Evolutionary conservation across 2,329 filamentous ascomycete genomes (phyloP).

Genomic region (Fusarium sp.): DNA sequence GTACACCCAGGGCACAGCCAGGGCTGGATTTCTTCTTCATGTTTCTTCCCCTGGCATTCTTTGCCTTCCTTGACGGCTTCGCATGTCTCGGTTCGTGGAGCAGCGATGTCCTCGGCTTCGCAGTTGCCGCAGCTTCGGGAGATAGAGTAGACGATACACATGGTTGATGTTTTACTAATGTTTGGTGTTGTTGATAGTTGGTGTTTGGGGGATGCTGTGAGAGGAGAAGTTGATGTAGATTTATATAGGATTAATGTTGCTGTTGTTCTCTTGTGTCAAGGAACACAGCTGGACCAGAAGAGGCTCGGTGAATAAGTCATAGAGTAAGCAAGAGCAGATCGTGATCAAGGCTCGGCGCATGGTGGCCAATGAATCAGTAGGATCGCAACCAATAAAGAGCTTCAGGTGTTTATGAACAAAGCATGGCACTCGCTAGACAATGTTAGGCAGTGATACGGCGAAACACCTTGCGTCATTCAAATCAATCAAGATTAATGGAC

Average conservation of each 20-base stretch:
- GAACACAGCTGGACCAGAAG: background rate
- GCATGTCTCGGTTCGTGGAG: background rate
- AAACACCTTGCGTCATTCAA: too few relatives aligned
- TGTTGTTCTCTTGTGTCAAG: background rate
- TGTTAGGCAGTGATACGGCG: background rate
- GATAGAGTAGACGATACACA: background rate
- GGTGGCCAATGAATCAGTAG: background rate
- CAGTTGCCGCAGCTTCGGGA: background rate
- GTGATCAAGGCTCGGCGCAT: background rate
- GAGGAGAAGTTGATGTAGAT: background rate
- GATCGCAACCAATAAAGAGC: background rate
- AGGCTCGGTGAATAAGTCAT: background rate
- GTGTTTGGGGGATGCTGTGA: background rate
- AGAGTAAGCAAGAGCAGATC: background rate
- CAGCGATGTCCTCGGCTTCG: background rate
- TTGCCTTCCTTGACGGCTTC: background rate
- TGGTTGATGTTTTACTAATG: background rate
- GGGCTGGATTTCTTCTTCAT: too few relatives aligned
- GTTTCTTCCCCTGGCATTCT: background rate
- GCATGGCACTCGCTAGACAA: background rate
- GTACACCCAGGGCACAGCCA: background rate
- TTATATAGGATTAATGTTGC: background rate
- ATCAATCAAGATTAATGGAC: rapidly evolving
- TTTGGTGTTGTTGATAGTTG: background rate
- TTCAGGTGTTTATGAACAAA: background rate